Evolutionary conservation across 345 rosid species (phyloP).

Genomic region (Alliaria petiolata): DNA sequence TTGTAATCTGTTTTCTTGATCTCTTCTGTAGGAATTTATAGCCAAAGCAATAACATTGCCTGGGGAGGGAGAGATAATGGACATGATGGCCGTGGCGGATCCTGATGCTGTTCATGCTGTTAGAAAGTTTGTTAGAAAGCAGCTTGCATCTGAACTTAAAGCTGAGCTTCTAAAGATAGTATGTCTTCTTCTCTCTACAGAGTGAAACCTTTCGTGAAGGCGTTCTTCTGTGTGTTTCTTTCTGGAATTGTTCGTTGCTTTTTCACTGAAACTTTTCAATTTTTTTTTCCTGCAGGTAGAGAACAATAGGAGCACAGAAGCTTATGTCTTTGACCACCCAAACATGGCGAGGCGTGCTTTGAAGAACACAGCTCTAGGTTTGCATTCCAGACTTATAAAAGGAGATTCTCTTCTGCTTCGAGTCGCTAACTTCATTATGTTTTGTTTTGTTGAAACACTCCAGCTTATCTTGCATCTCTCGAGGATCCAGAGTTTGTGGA

Average conservation of each 20-base stretch:
- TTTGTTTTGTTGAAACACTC: slow-evolving; percentile 11
- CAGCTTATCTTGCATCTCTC: slow-evolving; percentile 87
- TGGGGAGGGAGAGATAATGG: slow-evolving; percentile 98
- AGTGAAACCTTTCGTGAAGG: background rate
- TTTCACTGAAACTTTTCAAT: background rate
- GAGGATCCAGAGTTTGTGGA: slow-evolving; percentile 52
- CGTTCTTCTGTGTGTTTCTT: too few relatives aligned
- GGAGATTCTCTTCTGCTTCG: background rate
- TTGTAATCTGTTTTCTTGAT: background rate
- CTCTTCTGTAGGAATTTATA: slow-evolving; percentile 67
- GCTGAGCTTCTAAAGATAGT: slow-evolving; percentile 69
- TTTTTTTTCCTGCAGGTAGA: slow-evolving; percentile 47
- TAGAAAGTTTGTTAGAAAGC: slow-evolving; percentile 77
- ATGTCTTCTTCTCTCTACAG: slow-evolving; percentile 20
- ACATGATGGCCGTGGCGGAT: slow-evolving; percentile 96
- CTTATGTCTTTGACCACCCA: slow-evolving; percentile 70
- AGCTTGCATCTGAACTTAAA: slow-evolving; percentile 84
- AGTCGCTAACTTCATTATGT: slow-evolving; percentile 8
- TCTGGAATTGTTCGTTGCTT: background rate
- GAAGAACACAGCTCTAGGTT: slow-evolving; percentile 84
- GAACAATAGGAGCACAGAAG: slow-evolving; percentile 68
- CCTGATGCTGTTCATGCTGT: slow-evolving; percentile 98
- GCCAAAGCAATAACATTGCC: slow-evolving; percentile 90
- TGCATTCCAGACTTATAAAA: background rate
- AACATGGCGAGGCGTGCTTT: slow-evolving; percentile 86